Evolutionary conservation across 2,329 filamentous ascomycete species (phyloP), one percentile per base, ranked within the genome.

Genomic region (Penicillium oxalicum): DNA sequence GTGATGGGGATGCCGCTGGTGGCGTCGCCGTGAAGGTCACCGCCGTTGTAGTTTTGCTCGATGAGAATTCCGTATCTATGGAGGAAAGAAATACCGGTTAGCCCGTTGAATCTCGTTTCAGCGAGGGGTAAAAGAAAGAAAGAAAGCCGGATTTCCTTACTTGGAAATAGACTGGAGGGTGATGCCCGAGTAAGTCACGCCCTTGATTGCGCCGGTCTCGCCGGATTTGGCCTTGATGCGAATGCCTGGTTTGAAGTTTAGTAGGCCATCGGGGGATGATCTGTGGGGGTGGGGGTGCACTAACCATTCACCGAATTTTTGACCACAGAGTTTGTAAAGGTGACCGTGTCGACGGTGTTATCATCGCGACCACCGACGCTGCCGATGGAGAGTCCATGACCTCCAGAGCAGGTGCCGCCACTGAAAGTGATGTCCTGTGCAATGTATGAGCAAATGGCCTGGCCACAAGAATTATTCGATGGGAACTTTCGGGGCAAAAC

Each of bases 21-120:
- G 5, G 68, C 61, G n/a, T 36, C 59, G 6, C 66, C 68, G 12
- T 65, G 66, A 4, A 68, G 69, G 37, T 69, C 69, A 39, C 73
- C 72, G 50, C 73, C 73, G 52, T 72, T 64, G 58, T 80, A 81
- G 60, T 81, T 77, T 67, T 83, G 80, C 63, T 81, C 53, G 41
- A 63, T 58, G 25, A 63, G 53, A 49, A 83, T 74, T 29, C 77
- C 78, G 61, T 81, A 80, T 11, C 53, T 56, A 9, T 9, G 28
- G 18, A 2, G n/a, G 25, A 3, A 13, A 9, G 18, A 18, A 18
- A 18, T 18, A 18, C 18, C 18, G 2, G 18, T 18, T 18, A 18
- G 18, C 18, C 2, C 18, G 18, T 18, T 18, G 18, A 1, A 18
- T 18, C 18, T 18, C 2, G 18, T 18, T 18, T 18, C 18, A 18